These are phyloP conservation scores for Aspergillus panamensis DNA, from an alignment of 495 filamentous ascomycete genomes.

Conservation along the genomic window DNA sequence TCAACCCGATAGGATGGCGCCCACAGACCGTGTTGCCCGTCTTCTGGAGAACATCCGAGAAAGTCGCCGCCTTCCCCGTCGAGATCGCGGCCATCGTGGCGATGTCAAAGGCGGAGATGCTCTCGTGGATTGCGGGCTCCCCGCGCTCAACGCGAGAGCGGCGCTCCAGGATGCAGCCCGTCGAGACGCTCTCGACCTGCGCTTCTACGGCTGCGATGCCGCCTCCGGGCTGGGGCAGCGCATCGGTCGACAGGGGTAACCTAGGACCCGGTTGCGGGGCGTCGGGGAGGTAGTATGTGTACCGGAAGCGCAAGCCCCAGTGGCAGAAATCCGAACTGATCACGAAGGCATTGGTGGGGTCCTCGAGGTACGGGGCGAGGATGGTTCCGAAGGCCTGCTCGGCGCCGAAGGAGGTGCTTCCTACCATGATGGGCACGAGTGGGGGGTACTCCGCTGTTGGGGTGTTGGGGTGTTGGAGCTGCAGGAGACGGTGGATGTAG, in stretches of 20 bases:
- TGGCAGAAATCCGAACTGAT: conserved; percentile 96
- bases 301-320: conserved; percentile 85
- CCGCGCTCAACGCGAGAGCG: conserved; percentile 36
- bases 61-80: conserved; percentile 63
- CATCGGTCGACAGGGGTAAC: conserved; percentile 39
- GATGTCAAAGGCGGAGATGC: conserved; percentile 77
- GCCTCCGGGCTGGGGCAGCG: conserved; percentile 40
- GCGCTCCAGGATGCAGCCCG: conserved; percentile 38
- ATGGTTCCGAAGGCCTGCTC: conserved; percentile 69
- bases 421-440: conserved; percentile 85
- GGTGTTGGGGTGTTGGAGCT: conserved; percentile 38
- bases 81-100: conserved; percentile 80
- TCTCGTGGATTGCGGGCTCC: conserved; percentile 70
- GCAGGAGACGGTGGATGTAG: conserved; percentile 80
- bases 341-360: conserved; percentile 76
- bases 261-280: conserved; percentile 39
- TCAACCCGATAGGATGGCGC: conserved; percentile 89
- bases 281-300: conserved; percentile 71
- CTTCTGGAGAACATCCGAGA: conserved; percentile 61
- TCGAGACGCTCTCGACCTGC: conserved; percentile 30
- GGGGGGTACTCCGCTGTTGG: conserved; percentile 56
- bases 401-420: conserved; percentile 60
- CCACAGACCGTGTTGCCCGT: conserved; percentile 95
- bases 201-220: conserved; percentile 25
- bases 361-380: conserved; percentile 74